phyloP scores from a whole-genome alignment of 192 early-diverging fungal genomes.

The Umbelopsis ramanniana region DNA sequence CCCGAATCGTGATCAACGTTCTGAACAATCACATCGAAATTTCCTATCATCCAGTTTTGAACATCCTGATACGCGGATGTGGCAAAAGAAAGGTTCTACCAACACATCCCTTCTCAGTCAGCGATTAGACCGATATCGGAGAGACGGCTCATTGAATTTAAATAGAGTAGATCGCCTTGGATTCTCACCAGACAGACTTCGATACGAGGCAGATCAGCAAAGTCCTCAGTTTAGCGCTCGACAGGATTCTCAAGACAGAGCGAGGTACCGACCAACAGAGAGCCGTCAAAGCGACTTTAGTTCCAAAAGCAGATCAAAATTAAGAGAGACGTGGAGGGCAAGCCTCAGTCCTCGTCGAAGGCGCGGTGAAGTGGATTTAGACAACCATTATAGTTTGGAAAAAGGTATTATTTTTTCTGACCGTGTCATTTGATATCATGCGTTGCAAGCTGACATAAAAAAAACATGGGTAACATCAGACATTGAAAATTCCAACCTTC shows the following conservation, averaged over 20 bases:
- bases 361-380: background rate
- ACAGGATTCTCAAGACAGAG: background rate
- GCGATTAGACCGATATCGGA: constrained; percentile 3
- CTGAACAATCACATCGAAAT: constrained; percentile 5
- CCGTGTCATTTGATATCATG: too few species aligned
- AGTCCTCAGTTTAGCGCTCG: background rate
- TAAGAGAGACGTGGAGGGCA: background rate
- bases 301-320: background rate
- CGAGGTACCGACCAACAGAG: background rate
- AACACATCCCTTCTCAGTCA: constrained; percentile 16
- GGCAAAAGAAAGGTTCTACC: background rate
- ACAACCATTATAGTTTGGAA: background rate
- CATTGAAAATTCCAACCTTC: background rate
- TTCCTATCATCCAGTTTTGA: constrained; percentile 8
- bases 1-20: background rate
- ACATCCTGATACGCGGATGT: constrained; percentile 7
- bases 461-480: background rate
- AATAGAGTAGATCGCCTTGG: background rate
- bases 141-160: background rate
- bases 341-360: background rate
- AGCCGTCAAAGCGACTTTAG: constrained; percentile 16
- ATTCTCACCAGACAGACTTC: background rate
- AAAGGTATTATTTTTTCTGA: too few species aligned
- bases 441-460: too few species aligned
- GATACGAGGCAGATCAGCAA: background rate